phyloP scores from a whole-genome alignment of 2,329 filamentous ascomycete species.

The Scedosporium minutisporum region DNA sequence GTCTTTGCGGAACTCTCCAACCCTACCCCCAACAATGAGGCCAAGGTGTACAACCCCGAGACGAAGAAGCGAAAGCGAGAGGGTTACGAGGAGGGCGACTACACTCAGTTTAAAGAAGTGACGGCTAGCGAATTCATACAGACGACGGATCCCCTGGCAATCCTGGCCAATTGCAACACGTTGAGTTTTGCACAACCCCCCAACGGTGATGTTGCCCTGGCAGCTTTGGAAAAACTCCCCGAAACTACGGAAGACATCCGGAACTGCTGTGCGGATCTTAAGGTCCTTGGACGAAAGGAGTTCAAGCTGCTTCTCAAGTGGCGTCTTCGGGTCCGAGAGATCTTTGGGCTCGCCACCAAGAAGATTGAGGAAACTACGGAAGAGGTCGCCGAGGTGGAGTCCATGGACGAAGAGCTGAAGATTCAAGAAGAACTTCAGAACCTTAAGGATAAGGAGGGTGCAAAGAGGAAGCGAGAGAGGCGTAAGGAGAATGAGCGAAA shows the following conservation, averaged over 20 bases:
- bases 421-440: slow-evolving; percentile 81
- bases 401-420: slow-evolving; percentile 90
- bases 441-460: slow-evolving; percentile 67
- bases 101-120: slow-evolving; percentile 81
- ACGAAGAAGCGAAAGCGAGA: slow-evolving; percentile 96
- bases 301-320: slow-evolving; percentile 85
- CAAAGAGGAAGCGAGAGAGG: slow-evolving; percentile 73
- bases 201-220: slow-evolving; percentile 76
- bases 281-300: slow-evolving; percentile 85
- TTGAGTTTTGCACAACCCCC: slow-evolving; percentile 72
- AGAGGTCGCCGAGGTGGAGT: slow-evolving; percentile 72
- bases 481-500: slow-evolving; percentile 88
- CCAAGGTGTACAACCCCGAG: slow-evolving; percentile 96
- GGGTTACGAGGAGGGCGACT: slow-evolving; percentile 95
- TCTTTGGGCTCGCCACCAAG: slow-evolving; percentile 78
- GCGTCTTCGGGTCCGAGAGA: slow-evolving; percentile 80
- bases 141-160: slow-evolving; percentile 83
- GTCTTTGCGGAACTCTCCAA: slow-evolving; percentile 90
- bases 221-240: slow-evolving; percentile 74
- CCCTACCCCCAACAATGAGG: slow-evolving; percentile 85
- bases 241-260: slow-evolving; percentile 80
- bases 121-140: slow-evolving; percentile 89
- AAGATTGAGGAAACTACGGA: slow-evolving; percentile 50
- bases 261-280: slow-evolving; percentile 70
- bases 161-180: slow-evolving; percentile 77